Conservation (phyloP, 495 filamentous ascomycete species). For the Aspergillus avenaceus region DNA sequence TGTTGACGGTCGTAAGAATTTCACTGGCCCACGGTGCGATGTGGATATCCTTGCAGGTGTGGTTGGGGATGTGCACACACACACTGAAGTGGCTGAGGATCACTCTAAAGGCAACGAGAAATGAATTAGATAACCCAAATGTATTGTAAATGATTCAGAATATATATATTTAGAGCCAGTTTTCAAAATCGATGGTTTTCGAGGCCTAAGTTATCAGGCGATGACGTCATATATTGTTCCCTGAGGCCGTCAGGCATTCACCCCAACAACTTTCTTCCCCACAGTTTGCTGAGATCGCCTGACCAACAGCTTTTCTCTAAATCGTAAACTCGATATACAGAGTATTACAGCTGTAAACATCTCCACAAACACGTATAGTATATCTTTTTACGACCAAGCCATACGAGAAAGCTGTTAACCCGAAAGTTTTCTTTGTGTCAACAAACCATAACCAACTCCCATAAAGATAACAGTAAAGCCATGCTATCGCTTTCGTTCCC, state of each 20-base stretch:
- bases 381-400: not conserved
- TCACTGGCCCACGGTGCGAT: constrained; percentile 56
- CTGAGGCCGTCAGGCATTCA: not conserved
- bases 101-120: not conserved
- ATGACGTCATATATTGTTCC: not conserved
- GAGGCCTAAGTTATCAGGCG: not conserved
- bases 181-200: not conserved
- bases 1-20: constrained; percentile 70
- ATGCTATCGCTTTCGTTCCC: constrained; percentile 31
- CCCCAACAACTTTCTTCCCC: constrained; percentile 5
- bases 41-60: constrained; percentile 36
- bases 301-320: not conserved
- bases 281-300: constrained; percentile 8
- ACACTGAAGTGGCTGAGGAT: constrained; percentile 2
- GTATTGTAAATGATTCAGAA: not conserved
- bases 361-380: not conserved
- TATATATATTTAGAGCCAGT: not conserved
- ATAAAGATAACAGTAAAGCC: not conserved
- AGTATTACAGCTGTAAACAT: not conserved
- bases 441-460: not conserved
- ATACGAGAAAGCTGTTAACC: not conserved
- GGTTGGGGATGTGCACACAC: constrained; percentile 11
- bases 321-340: no score
- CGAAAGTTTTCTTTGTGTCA: not conserved
- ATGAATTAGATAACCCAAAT: not conserved